phyloP scores from a whole-genome alignment of 345 rosid species.

The Noccaea bulbosa region DNA sequence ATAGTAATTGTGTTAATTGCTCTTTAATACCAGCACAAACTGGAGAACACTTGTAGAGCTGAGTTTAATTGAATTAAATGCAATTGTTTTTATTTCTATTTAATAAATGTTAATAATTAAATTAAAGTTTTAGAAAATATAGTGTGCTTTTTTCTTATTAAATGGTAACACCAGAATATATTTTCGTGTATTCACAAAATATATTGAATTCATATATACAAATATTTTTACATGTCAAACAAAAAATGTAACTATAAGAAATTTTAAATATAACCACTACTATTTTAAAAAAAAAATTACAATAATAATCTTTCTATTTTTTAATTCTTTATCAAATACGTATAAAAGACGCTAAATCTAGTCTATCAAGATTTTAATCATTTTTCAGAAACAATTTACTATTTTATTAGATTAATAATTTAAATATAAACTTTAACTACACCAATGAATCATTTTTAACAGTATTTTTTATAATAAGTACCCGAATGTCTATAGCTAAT shows the following conservation, averaged over 20 bases:
- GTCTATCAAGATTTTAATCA: too few species aligned
- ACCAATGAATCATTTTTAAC: too few species aligned
- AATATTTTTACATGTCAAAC: neutral
- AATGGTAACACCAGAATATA: slow-evolving; percentile 13
- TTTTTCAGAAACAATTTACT: too few species aligned
- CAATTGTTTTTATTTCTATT: neutral
- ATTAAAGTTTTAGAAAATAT: neutral
- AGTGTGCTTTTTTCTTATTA: neutral
- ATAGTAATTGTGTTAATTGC: neutral
- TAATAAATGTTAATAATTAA: neutral
- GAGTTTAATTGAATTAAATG: neutral
- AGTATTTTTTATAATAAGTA: neutral
- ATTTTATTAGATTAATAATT: neutral
- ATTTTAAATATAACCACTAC: neutral
- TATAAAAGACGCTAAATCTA: too few species aligned
- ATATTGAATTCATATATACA: neutral
- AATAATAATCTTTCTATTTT: neutral
- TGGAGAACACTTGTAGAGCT: slow-evolving; percentile 23
- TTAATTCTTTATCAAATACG: too few species aligned
- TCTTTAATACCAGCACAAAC: neutral
- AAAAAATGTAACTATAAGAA: neutral
- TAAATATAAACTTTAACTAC: neutral
- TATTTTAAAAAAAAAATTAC: neutral
- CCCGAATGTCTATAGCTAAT: neutral
- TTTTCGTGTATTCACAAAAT: neutral